Conservation (phyloP, 1,284 basidiomycete species). For the Ceratobasidium sp. region DNA sequence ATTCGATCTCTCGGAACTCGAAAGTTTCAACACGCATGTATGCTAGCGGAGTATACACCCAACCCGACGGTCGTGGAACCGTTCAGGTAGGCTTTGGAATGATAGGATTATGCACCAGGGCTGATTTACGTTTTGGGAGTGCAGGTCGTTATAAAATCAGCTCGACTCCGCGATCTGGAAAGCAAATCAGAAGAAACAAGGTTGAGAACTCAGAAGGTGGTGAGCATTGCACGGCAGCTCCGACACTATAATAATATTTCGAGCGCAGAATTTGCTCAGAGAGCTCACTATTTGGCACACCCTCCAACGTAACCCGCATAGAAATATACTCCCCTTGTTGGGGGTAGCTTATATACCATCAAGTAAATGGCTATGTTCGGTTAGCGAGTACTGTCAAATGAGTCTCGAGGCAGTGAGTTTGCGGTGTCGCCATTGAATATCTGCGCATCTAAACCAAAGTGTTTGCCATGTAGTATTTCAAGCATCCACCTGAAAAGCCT, state of each 20-base stretch:
- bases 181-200: background rate
- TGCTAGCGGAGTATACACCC: too few relatives aligned
- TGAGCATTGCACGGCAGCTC: background rate
- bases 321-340: conserved; percentile 9
- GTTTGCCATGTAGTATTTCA: background rate
- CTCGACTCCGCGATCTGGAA: background rate
- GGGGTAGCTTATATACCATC: background rate
- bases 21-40: too few relatives aligned
- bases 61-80: too few relatives aligned
- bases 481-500: conserved; percentile 8
- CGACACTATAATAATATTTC: background rate
- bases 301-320: background rate
- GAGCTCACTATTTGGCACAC: conserved; percentile 5
- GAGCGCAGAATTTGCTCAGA: conserved; percentile 10
- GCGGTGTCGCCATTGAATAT: background rate
- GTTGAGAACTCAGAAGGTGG: background rate
- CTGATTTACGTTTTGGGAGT: background rate
- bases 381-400: conserved; percentile 11
- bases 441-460: background rate
- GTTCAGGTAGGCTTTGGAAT: too few relatives aligned
- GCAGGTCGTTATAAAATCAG: conserved; percentile 11
- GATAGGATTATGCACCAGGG: background rate
- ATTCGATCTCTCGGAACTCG: too few relatives aligned
- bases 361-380: background rate
- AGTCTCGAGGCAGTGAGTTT: conserved; percentile 9